A percentile compares a stretch with the other conserved stretches of the same genome.
Evolutionary conservation across 1,284 basidiomycete genomes (phyloP).

Genomic region (Apiotrichum veenhuisii): DNA sequence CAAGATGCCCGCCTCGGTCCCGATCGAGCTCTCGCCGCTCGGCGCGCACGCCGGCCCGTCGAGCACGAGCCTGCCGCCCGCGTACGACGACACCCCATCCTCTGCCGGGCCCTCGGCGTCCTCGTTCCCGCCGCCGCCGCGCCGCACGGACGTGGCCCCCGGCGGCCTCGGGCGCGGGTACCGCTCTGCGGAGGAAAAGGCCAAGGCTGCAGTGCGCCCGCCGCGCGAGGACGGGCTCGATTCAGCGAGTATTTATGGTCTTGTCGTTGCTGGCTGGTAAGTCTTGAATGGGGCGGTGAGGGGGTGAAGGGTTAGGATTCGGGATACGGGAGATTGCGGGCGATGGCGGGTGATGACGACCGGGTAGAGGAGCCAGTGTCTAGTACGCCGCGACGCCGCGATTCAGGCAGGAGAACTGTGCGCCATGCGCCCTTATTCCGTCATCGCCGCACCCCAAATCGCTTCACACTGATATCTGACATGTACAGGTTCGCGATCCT

Average conservation of each 20-base stretch:
- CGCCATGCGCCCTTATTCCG: background rate
- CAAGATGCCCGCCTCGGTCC: background rate
- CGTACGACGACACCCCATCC: background rate
- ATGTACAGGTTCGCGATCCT: slow-evolving; percentile 38
- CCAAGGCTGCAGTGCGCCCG: slow-evolving; percentile 36
- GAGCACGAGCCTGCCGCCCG: background rate
- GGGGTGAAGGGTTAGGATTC: background rate
- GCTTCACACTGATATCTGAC: background rate
- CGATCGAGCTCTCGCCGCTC: background rate
- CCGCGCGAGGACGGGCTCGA: slow-evolving; percentile 37
- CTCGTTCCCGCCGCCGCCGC: slow-evolving; percentile 20
- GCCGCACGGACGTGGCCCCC: slow-evolving; percentile 20
- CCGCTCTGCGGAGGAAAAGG: slow-evolving; percentile 39
- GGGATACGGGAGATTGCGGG: too few species aligned
- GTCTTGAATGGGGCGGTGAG: too few species aligned
- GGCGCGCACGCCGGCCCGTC: background rate
- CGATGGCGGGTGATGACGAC: too few species aligned
- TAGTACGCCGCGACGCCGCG: too few species aligned
- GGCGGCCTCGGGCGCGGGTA: slow-evolving; percentile 31
- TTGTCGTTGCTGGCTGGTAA: slow-evolving; percentile 37
- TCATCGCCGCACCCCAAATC: background rate
- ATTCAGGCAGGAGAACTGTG: background rate
- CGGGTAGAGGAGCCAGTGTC: too few species aligned
- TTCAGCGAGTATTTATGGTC: slow-evolving; percentile 31
- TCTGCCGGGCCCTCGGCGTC: background rate